Percentiles rank a stretch among this genome's conserved stretches.
These are phyloP conservation scores for Discostella stelligera DNA, from an alignment of 352 stramenopile species.

Conservation along the genomic window DNA sequence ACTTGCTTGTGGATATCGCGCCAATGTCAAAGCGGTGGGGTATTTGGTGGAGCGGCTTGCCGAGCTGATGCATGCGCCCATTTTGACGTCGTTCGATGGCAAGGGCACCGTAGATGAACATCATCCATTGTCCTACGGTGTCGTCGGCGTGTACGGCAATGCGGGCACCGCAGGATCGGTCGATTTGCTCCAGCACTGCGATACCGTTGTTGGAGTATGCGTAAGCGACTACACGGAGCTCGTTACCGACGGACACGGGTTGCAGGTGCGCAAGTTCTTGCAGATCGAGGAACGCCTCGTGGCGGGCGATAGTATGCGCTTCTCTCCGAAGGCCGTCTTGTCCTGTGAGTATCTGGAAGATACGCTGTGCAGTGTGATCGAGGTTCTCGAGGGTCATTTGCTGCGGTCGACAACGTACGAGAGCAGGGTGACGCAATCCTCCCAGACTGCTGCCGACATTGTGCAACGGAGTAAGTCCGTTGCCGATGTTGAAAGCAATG, in stretches of 20 bases:
- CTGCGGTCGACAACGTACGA: not conserved
- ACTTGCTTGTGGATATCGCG: constrained; percentile 30
- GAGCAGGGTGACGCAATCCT: not conserved
- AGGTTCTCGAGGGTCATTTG: constrained; percentile 8
- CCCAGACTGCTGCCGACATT: not conserved
- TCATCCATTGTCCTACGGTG: constrained; percentile 44
- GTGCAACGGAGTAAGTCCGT: not conserved
- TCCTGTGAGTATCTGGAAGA: constrained; percentile 11
- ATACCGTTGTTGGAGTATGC: constrained; percentile 44
- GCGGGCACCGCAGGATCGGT: constrained; percentile 37
- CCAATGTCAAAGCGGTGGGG: constrained; percentile 3
- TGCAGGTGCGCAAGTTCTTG: constrained; percentile 13
- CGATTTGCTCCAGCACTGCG: constrained; percentile 32
- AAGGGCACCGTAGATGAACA: constrained; percentile 51
- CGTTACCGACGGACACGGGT: not conserved
- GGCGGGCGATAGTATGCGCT: constrained; percentile 4
- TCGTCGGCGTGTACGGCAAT: constrained; percentile 57
- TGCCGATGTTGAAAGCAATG: not conserved
- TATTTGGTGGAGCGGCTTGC: constrained; percentile 33
- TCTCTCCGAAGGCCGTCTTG: not conserved
- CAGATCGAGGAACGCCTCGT: constrained; percentile 10
- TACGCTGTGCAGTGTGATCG: not conserved
- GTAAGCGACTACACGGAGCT: constrained; percentile 20
- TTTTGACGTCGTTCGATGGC: constrained; percentile 51
- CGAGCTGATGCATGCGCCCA: constrained; percentile 31